A percentile compares a stretch with the other conserved stretches of the same genome.
These are phyloP conservation scores for Lentinula detonsa DNA, from an alignment of 768 basidiomycete species.

Conservation along the genomic window DNA sequence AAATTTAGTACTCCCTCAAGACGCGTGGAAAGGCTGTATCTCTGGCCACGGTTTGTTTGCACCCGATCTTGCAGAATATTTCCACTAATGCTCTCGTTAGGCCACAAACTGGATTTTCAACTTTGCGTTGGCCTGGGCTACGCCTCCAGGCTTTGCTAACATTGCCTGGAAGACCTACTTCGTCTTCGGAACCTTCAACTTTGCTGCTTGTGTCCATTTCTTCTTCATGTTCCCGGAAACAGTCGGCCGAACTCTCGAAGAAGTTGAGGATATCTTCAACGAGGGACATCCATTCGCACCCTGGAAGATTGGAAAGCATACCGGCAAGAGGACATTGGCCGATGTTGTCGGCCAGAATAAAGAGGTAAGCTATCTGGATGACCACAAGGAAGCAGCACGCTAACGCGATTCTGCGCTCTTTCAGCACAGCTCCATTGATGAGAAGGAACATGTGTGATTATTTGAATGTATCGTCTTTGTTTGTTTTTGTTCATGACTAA, in stretches of 20 bases:
- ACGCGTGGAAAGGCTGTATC: slow-evolving; percentile 56
- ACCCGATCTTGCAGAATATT: not conserved
- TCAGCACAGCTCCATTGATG: not conserved
- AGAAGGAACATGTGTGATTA: slow-evolving; percentile 3
- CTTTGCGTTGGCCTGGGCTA: slow-evolving; percentile 69
- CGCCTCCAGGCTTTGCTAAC: slow-evolving; percentile 59
- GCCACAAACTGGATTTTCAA: slow-evolving; percentile 62
- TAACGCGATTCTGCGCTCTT: not conserved
- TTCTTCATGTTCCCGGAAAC: slow-evolving; percentile 82
- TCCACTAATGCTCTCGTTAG: not conserved
- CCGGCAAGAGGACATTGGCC: slow-evolving; percentile 56
- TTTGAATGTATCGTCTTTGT: not conserved
- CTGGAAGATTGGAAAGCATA: slow-evolving; percentile 58
- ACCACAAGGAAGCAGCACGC: not conserved
- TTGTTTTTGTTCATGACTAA: not conserved
- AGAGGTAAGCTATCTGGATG: not conserved
- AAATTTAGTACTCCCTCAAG: slow-evolving; percentile 44
- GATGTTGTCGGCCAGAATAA: slow-evolving; percentile 30
- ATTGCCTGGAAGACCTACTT: slow-evolving; percentile 77
- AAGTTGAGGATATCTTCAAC: slow-evolving; percentile 72
- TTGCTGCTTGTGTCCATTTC: slow-evolving; percentile 63
- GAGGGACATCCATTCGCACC: slow-evolving; percentile 66
- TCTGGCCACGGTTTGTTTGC: slow-evolving; percentile 39
- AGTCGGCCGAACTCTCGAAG: slow-evolving; percentile 66
- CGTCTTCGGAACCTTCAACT: slow-evolving; percentile 75